Percentiles rank a stretch among this genome's conserved stretches.
phyloP scores from a whole-genome alignment of 139 green algal genomes.

The Coelastrella sp. region DNA sequence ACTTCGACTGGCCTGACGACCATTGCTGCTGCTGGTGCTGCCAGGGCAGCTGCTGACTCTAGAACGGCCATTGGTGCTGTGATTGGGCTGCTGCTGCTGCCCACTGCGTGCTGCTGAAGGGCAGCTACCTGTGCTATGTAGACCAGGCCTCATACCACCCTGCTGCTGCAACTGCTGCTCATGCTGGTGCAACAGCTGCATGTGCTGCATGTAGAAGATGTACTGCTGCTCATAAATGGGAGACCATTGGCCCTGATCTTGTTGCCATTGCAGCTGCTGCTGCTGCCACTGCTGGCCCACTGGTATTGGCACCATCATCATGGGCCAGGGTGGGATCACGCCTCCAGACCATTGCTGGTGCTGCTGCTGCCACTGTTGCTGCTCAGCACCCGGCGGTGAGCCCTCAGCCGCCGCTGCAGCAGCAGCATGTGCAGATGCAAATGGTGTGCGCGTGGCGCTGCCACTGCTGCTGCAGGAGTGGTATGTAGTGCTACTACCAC shows the following conservation, averaged over 20 bases:
- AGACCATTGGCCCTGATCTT: not conserved
- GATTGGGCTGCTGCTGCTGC: not conserved
- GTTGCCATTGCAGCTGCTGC: not conserved
- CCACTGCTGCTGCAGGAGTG: not conserved
- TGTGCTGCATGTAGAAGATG: slow-evolving; percentile 7
- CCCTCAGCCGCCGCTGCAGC: not conserved
- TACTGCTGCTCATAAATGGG: not conserved
- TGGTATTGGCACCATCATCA: not conserved
- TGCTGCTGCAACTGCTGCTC: not conserved
- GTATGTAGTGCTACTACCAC: not conserved
- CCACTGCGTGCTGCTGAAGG: not conserved
- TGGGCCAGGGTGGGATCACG: not conserved
- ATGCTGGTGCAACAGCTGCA: not conserved
- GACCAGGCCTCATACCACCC: not conserved
- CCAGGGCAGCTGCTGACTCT: not conserved
- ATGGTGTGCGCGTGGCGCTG: not conserved
- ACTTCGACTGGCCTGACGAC: no score
- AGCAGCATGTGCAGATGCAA: not conserved
- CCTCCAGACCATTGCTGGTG: not conserved
- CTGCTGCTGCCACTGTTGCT: not conserved
- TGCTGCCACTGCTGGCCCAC: not conserved
- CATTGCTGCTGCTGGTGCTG: not conserved
- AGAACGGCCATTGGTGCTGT: not conserved
- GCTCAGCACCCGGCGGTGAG: not conserved
- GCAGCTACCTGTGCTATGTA: not conserved